Percentiles rank a stretch among this genome's conserved stretches.
These are phyloP conservation scores for Capronia epimyces DNA, from an alignment of 2,329 filamentous ascomycete species.

Conservation along the genomic window DNA sequence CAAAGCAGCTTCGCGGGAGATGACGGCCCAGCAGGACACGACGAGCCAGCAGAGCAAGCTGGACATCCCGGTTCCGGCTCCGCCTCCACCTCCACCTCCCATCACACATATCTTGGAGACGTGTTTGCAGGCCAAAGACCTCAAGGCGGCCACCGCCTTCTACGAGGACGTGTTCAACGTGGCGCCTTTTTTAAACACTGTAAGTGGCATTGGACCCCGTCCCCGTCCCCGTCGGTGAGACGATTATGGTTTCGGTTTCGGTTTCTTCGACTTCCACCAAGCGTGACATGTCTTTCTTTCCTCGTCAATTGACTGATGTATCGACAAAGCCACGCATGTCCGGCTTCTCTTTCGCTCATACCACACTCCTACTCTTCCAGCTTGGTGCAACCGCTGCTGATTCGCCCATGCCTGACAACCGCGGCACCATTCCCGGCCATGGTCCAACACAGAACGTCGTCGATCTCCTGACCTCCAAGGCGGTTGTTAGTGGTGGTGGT, in stretches of 20 bases:
- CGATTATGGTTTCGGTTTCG: too few relatives aligned
- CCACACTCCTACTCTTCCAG: constrained; percentile 31
- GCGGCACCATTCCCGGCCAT: constrained; percentile 21
- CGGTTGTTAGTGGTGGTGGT: too few relatives aligned
- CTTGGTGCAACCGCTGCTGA: constrained; percentile 16
- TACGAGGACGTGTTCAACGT: constrained; percentile 29
- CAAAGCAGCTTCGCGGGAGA: neutral
- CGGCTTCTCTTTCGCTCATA: constrained; percentile 32
- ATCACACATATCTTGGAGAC: constrained; percentile 33
- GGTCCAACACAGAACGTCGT: constrained; percentile 20
- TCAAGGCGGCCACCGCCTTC: constrained; percentile 28
- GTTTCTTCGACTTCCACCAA: neutral
- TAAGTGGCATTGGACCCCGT: too few relatives aligned
- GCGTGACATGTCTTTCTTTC: neutral
- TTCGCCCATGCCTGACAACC: constrained; percentile 12
- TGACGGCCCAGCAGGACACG: neutral
- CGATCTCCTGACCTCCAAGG: neutral
- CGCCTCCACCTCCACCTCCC: constrained; percentile 18
- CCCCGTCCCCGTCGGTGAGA: too few relatives aligned
- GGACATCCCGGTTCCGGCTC: neutral
- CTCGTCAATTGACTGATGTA: too few relatives aligned
- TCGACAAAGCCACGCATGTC: constrained; percentile 25
- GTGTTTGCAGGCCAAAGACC: constrained; percentile 30
- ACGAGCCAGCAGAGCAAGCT: too few relatives aligned
- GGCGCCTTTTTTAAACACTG: constrained; percentile 25